Conservation (phyloP, 352 stramenopile genomes). For the Pythium monospermum region DNA sequence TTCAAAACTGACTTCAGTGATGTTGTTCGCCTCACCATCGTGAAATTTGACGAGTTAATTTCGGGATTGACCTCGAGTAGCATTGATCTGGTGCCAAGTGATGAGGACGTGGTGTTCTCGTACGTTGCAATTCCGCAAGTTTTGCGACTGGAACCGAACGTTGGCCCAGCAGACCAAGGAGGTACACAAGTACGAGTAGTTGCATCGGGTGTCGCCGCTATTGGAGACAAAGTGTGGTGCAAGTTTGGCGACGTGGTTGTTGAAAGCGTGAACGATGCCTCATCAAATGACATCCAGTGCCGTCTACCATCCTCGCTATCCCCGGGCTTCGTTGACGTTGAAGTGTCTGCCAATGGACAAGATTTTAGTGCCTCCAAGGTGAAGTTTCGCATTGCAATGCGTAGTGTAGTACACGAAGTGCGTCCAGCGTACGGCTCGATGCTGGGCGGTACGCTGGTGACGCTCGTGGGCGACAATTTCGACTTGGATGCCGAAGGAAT, state of each 20-base stretch:
- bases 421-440: constrained; percentile 36
- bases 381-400: constrained; percentile 43
- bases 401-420: constrained; percentile 35
- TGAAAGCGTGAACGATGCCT: not conserved
- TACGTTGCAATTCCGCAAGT: constrained; percentile 7
- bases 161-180: constrained; percentile 4
- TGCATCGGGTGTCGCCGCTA: not conserved
- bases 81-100: not conserved
- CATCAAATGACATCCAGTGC: not conserved
- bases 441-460: constrained; percentile 35
- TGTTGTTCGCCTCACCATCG: constrained; percentile 1
- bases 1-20: not conserved
- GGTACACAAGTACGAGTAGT: constrained; percentile 7
- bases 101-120: constrained; percentile 7
- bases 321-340: constrained; percentile 42
- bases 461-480: constrained; percentile 25
- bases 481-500: constrained; percentile 7
- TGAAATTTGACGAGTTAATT: constrained; percentile 1
- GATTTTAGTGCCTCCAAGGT: constrained; percentile 87
- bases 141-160: not conserved
- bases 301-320: not conserved
- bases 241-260: constrained; percentile 13
- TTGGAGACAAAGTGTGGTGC: constrained; percentile 10
- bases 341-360: constrained; percentile 90
- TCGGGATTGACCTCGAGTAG: not conserved